Evolutionary conservation across 805 yeast genomes (phyloP), one percentile per base, ranked within the genome.

Genomic region (Candida krabiensis): DNA sequence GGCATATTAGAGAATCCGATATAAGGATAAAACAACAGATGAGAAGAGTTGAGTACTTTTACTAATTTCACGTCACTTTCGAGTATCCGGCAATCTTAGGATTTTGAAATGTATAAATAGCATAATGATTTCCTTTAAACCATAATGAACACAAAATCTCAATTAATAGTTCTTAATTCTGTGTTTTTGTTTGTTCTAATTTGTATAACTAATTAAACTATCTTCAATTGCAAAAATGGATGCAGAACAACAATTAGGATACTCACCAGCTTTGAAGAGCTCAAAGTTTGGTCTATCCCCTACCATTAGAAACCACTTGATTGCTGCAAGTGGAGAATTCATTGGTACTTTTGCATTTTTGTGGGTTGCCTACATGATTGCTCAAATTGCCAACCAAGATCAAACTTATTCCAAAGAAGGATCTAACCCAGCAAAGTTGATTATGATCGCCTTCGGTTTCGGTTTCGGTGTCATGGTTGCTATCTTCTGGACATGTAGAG

Each of bases 391-490:
- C 46, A 87, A 69, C 44, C 60, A 52, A 22, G 77, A 66, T 29
- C 56, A 57, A 8, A 50, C 51, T 9, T 50, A 54, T 19, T 50
- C 55, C 8, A 30, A 55, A 1, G 47, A 46, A n/a, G 67, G 67
- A 24, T 63, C 69, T 9, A 64, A 68, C 45, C 88, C 91, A 25
- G 71, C 75, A 35, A 82, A 80, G 62, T 61, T 85, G 48, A 73
- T 85, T 47, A 82, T 86, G 88, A 87, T 87, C 56, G 68, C 95
- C 11, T 73, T 83, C 34, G 96, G 95, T 55, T 86, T 86, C 66
- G 96, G 96, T 49, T 83, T 85, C 56, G 82, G 88, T 52, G 88
- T 87, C 38, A 76, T 83, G 79, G 80, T 83, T 49, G 78, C 76
- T 52, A 86, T 84, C 34, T 77, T 79, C 53, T 64, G 79, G 53